These are phyloP conservation scores for Cyclotella choctawhatcheeana DNA, from an alignment of 108 stramenopile genomes.

Conservation along the genomic window DNA sequence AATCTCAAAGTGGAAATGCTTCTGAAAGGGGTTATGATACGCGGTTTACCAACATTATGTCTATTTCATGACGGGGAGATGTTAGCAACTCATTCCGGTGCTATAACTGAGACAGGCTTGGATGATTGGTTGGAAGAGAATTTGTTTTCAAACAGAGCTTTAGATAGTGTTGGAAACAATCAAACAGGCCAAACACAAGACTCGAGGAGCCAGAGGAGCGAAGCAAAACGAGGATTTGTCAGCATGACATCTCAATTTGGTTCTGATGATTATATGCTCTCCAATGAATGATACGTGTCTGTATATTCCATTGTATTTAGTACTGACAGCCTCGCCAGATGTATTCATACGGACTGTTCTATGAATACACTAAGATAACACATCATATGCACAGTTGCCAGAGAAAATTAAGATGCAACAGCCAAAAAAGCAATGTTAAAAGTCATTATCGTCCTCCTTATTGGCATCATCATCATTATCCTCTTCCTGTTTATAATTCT, in stretches of 20 bases:
- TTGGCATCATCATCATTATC: too few relatives aligned
- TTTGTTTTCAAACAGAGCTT: conserved; percentile 32
- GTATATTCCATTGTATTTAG: too few relatives aligned
- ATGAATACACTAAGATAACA: too few relatives aligned
- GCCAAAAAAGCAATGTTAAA: neutral
- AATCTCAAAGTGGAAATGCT: conserved; percentile 69
- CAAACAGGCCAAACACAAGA: neutral
- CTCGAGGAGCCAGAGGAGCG: neutral
- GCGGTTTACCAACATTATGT: conserved; percentile 62
- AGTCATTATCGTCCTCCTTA: conserved; percentile 1
- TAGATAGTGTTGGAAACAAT: neutral
- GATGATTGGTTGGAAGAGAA: conserved; percentile 55
- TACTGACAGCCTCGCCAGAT: too few relatives aligned
- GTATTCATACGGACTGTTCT: too few relatives aligned
- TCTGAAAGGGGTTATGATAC: conserved; percentile 59
- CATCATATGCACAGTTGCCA: too few relatives aligned
- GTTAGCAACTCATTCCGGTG: conserved; percentile 54
- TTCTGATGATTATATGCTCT: conserved; percentile 40
- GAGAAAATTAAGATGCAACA: neutral
- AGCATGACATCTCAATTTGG: conserved; percentile 39
- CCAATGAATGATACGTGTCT: conserved; percentile 7
- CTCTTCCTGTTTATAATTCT: neutral
- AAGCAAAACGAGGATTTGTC: conserved; percentile 34
- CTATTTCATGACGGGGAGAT: conserved; percentile 49
- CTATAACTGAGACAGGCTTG: conserved; percentile 49